Percentiles rank a stretch among this genome's conserved stretches.
Conservation (phyloP, 805 yeast species). For the Nakazawaea pomicola region DNA sequence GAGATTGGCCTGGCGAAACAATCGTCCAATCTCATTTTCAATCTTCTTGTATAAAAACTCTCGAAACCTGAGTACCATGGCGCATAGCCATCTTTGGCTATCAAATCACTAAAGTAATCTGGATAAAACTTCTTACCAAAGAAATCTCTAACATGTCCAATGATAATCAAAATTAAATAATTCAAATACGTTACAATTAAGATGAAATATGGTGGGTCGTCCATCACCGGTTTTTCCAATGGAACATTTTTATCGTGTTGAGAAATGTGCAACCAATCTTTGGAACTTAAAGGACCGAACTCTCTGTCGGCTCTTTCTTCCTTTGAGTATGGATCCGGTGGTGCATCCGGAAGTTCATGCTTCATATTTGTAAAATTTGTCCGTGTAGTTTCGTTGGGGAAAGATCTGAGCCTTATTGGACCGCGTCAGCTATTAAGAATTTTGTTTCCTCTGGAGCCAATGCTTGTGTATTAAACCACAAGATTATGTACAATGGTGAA, state of each 20-base stretch:
- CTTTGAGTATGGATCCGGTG: conserved; percentile 20
- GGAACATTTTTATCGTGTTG: conserved; percentile 53
- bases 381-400: no score
- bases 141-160: conserved; percentile 90
- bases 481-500: no score
- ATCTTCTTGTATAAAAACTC: conserved; percentile 86
- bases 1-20: conserved; percentile 95
- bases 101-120: conserved; percentile 55
- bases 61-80: conserved; percentile 96
- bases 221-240: conserved; percentile 56
- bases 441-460: no score
- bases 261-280: conserved; percentile 61
- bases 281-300: conserved; percentile 64
- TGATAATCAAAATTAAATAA: conserved; percentile 76
- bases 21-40: conserved; percentile 87
- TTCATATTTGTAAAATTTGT: neutral
- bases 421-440: no score
- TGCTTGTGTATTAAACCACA: no score
- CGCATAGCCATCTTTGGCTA: conserved; percentile 85
- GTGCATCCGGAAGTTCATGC: conserved; percentile 27
- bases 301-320: conserved; percentile 54
- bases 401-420: no score
- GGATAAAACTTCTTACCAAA: conserved; percentile 73
- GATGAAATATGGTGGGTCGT: conserved; percentile 83
- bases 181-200: conserved; percentile 79